Base-by-base conservation (phyloP, 805 yeast genomes). In the Spathaspora gorwiae region DNA sequence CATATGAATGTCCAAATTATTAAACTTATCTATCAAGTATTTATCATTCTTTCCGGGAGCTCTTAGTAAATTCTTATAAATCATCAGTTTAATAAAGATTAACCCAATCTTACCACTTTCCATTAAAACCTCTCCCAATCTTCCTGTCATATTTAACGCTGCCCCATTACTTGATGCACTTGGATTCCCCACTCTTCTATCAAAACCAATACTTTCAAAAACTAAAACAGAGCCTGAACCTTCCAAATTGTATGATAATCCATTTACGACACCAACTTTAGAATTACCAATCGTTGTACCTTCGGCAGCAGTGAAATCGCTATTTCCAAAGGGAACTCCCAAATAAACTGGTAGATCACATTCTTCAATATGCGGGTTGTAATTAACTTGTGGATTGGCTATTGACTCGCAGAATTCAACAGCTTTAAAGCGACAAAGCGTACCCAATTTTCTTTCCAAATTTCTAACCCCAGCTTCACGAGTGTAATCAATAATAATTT, bases 391-490 rank as follows among this genome's bases (percentile, higher is more conserved):
- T 0, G 56, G 41, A 7, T 54, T 53, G 2, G 47, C 56, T 38
- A 63, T 51, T 3, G 52, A 49, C 34, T 64, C 65, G 30, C 81
- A 67, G 54, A 68, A 79, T 57, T 85, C 90, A 38, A 87, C 89
- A 0, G 96, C 95, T 56, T 86, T 86, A 48, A 79, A 83, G 43
- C 97, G 76, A 55, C 95, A 89, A 27, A 90, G 72, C 0, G 87
- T 73, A 0, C 90, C 90, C 43, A 90, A 70, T 46, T 76, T 73
- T 37, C 96, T 73, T 56, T 89, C 96, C 48, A 90, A 70, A 47
- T 78, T 81, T 54, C 97, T 75, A 14, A 89, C 95, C 3, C 97
- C 97, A 0, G 95, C 80, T 61, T 89, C 97, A 44, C 90, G 71
- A 0, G 95, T 85, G 59, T 88, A 89, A 50, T 76, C 78, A 2